Conservation (phyloP, 352 stramenopile species). For the Discostella stelligera region DNA sequence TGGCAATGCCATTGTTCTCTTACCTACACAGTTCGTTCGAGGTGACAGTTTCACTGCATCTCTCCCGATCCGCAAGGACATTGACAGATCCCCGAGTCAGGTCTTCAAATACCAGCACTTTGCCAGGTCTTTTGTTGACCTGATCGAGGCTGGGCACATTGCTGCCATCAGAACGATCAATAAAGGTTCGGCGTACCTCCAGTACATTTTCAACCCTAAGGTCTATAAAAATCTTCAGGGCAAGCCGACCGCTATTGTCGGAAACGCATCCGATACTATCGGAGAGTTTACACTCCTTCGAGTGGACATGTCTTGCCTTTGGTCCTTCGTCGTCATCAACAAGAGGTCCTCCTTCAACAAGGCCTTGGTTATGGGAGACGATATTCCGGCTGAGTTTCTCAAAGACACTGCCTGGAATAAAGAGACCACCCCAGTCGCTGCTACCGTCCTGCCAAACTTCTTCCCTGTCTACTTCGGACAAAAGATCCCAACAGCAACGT, state of each 20-base stretch:
- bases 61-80: background rate
- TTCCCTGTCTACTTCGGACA: background rate
- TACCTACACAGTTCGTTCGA: no score
- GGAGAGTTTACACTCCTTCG: background rate
- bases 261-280: background rate
- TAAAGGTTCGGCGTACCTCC: background rate
- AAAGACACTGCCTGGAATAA: no score
- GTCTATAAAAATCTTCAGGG: background rate
- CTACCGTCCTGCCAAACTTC: background rate
- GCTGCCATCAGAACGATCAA: background rate
- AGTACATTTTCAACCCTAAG: background rate
- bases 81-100: background rate
- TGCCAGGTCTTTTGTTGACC: background rate
- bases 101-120: background rate
- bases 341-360: background rate
- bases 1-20: no score
- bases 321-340: background rate
- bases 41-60: no score
- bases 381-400: background rate
- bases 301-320: background rate
- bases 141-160: background rate
- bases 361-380: background rate
- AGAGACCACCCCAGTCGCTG: no score
- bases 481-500: slow-evolving; percentile 2
- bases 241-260: slow-evolving; percentile 32